A percentile compares a stretch with the other conserved stretches of the same genome.
phyloP scores from a whole-genome alignment of 2,329 filamentous ascomycete species.

The Neonectria hederae region DNA sequence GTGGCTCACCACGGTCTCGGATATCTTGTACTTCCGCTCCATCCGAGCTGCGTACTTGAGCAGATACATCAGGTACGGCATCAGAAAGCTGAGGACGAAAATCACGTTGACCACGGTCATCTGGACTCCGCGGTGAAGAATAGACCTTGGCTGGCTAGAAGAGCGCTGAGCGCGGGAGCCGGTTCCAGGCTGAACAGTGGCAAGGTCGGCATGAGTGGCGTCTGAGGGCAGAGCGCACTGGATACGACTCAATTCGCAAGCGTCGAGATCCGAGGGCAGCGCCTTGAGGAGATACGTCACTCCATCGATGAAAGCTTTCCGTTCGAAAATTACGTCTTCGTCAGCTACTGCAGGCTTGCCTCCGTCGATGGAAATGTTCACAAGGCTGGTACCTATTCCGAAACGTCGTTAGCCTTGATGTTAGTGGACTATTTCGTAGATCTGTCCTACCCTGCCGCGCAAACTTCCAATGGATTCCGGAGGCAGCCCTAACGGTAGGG shows the following conservation, averaged over 20 bases:
- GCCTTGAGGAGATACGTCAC: slow-evolving; percentile 71
- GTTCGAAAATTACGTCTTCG: slow-evolving; percentile 50
- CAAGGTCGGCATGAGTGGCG: slow-evolving; percentile 14
- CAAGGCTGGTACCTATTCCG: slow-evolving; percentile 39
- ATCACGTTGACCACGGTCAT: slow-evolving; percentile 66
- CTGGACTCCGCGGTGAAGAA: slow-evolving; percentile 68
- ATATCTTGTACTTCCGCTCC: slow-evolving; percentile 73
- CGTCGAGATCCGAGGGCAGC: slow-evolving; percentile 65
- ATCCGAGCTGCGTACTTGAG: slow-evolving; percentile 65
- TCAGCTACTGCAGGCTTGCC: slow-evolving; percentile 36
- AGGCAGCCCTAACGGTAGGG: slow-evolving; percentile 39
- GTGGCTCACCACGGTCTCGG: slow-evolving; percentile 76
- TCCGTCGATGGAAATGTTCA: slow-evolving; percentile 43
- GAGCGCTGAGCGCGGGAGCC: background rate
- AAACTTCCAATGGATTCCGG: slow-evolving; percentile 47
- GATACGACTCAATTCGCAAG: slow-evolving; percentile 58
- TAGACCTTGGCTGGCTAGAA: slow-evolving; percentile 48
- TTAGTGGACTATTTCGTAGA: background rate
- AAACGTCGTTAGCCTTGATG: background rate
- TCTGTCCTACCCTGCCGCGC: slow-evolving; percentile 45
- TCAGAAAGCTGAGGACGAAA: slow-evolving; percentile 65
- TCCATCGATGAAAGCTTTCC: slow-evolving; percentile 71
- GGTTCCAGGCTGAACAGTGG: slow-evolving; percentile 7
- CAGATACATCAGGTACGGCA: slow-evolving; percentile 68
- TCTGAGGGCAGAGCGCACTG: slow-evolving; percentile 40